Evolutionary conservation across 345 rosid genomes (phyloP).

Genomic region (Cardiospermum halicacabum): DNA sequence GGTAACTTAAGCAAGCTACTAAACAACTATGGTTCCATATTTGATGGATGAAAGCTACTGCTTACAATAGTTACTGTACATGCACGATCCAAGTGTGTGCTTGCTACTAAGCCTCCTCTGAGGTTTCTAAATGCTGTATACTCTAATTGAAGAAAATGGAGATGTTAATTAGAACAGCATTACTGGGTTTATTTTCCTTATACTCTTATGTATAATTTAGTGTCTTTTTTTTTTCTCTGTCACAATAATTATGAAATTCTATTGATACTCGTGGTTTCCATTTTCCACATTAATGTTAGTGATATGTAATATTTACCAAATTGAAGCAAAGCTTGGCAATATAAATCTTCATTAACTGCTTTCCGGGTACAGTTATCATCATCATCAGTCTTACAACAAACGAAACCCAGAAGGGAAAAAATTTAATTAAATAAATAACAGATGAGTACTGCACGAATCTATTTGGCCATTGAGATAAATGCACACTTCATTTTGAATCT

Average conservation of each 20-base stretch:
- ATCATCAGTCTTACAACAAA: background rate
- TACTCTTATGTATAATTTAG: background rate
- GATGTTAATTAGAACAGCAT: background rate
- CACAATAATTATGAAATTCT: too few species aligned
- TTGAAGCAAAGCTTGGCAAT: background rate
- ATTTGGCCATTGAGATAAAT: background rate
- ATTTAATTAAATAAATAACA: background rate
- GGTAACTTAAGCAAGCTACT: background rate
- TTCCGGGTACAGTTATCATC: background rate
- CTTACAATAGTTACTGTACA: background rate
- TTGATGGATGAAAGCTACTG: background rate
- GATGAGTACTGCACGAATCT: background rate
- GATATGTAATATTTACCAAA: too few species aligned
- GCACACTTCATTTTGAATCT: background rate
- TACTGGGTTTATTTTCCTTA: background rate
- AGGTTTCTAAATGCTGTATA: conserved; percentile 5
- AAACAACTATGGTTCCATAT: background rate
- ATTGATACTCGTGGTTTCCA: background rate
- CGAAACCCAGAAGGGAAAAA: background rate
- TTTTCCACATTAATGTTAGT: too few species aligned
- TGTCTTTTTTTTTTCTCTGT: too few species aligned
- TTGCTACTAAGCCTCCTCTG: background rate
- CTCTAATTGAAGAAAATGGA: background rate
- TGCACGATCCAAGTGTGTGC: background rate
- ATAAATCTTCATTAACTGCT: background rate